These are phyloP conservation scores for Skeletonema costatum DNA, from an alignment of 108 stramenopile species.

Conservation along the genomic window DNA sequence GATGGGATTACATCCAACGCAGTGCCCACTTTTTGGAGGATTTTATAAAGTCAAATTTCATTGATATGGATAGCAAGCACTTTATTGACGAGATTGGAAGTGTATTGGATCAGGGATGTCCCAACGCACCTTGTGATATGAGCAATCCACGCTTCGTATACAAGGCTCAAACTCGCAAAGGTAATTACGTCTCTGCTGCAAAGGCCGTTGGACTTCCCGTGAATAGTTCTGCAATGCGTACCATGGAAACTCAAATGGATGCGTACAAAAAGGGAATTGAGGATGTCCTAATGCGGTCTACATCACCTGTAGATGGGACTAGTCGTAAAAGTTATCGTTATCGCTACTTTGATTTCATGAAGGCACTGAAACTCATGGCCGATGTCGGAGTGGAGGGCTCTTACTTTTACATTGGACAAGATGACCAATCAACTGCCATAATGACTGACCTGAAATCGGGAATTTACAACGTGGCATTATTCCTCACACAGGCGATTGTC, in stretches of 20 bases:
- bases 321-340: conserved; percentile 18
- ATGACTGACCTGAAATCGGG: conserved; percentile 31
- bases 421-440: background rate
- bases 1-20: conserved; percentile 6
- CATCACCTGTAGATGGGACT: background rate
- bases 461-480: conserved; percentile 42
- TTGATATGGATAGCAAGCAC: background rate
- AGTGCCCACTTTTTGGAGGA: background rate
- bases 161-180: conserved; percentile 1
- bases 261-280: background rate
- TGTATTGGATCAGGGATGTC: background rate
- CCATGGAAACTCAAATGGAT: background rate
- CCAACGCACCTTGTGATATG: background rate
- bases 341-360: conserved; percentile 32
- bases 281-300: background rate
- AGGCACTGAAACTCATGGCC: conserved; percentile 26
- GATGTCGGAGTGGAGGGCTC: conserved; percentile 26
- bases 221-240: background rate
- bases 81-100: background rate
- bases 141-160: background rate
- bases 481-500: conserved; percentile 55
- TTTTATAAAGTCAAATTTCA: background rate
- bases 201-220: background rate
- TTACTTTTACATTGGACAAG: conserved; percentile 32
- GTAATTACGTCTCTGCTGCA: background rate